Conservation (phyloP, 352 stramenopile species). For the Phytophthora kernoviae region DNA sequence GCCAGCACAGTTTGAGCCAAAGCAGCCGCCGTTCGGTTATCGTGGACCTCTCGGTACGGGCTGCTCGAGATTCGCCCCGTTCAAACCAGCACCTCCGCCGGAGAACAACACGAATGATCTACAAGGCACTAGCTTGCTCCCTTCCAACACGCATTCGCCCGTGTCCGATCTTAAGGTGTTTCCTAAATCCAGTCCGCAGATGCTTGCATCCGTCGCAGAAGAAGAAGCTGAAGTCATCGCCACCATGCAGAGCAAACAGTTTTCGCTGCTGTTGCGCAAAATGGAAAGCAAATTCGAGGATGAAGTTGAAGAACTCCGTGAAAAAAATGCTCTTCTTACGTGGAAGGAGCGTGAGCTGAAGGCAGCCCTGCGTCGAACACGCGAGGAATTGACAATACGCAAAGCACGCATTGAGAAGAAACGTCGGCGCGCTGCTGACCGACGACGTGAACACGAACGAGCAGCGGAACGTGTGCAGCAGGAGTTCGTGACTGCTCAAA, state of each 20-base stretch:
- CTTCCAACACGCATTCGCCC: constrained; percentile 34
- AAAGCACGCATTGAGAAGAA: constrained; percentile 80
- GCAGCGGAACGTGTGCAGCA: constrained; percentile 47
- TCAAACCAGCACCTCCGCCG: constrained; percentile 19
- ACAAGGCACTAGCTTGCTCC: constrained; percentile 10
- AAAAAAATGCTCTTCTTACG: constrained; percentile 67
- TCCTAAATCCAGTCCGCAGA: constrained; percentile 32
- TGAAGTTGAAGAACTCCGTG: constrained; percentile 73
- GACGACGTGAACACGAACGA: constrained; percentile 62
- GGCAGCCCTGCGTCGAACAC: constrained; percentile 55
- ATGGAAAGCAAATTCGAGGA: constrained; percentile 83
- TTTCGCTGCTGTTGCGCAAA: constrained; percentile 77
- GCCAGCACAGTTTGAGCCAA: constrained; percentile 32
- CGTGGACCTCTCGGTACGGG: constrained; percentile 68
- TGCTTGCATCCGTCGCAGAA: constrained; percentile 23
- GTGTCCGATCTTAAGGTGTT: constrained; percentile 53
- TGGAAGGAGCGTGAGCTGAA: constrained; percentile 82
- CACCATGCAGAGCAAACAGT: constrained; percentile 40
- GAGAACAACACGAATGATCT: constrained; percentile 20
- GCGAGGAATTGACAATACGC: constrained; percentile 69
- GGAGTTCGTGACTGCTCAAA: constrained; percentile 33
- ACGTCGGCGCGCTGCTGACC: constrained; percentile 61
- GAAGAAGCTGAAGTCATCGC: constrained; percentile 30
- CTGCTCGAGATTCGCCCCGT: constrained; percentile 42
- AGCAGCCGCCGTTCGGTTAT: constrained; percentile 40